These are phyloP conservation scores for Erodium chrysanthum DNA, from an alignment of 441 rosid genomes.

Conservation along the genomic window DNA sequence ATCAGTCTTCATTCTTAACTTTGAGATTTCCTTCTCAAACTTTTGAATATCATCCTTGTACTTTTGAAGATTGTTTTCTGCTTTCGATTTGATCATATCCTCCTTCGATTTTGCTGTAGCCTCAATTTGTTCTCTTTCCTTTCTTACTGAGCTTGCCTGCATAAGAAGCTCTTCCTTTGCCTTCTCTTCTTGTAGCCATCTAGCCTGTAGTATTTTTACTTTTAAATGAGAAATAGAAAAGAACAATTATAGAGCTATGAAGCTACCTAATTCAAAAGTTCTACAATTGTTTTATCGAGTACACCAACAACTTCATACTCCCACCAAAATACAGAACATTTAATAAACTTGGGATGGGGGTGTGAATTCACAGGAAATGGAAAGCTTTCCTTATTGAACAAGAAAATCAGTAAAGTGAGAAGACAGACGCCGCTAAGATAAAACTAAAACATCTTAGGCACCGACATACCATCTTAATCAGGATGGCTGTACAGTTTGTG, in stretches of 20 bases:
- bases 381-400: too few relatives aligned
- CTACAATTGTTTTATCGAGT: neutral
- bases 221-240: constrained; percentile 22
- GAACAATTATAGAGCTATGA: too few relatives aligned
- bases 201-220: constrained; percentile 50
- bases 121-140: constrained; percentile 61
- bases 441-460: neutral
- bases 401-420: too few relatives aligned
- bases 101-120: constrained; percentile 54
- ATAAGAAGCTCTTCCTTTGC: constrained; percentile 42
- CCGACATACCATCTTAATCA: neutral
- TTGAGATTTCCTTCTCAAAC: constrained; percentile 67
- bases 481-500: neutral
- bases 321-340: neutral
- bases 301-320: neutral
- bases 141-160: constrained; percentile 43
- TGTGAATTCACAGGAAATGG: neutral
- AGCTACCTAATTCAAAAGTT: neutral
- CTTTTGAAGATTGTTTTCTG: constrained; percentile 49
- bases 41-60: constrained; percentile 55
- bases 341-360: neutral
- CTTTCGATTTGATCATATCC: constrained; percentile 47
- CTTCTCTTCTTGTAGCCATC: constrained; percentile 66
- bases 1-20: constrained; percentile 63
- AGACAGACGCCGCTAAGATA: too few relatives aligned